These are phyloP conservation scores for Coleophoma cylindrospora DNA, from an alignment of 2,329 filamentous ascomycete genomes.

Conservation along the genomic window DNA sequence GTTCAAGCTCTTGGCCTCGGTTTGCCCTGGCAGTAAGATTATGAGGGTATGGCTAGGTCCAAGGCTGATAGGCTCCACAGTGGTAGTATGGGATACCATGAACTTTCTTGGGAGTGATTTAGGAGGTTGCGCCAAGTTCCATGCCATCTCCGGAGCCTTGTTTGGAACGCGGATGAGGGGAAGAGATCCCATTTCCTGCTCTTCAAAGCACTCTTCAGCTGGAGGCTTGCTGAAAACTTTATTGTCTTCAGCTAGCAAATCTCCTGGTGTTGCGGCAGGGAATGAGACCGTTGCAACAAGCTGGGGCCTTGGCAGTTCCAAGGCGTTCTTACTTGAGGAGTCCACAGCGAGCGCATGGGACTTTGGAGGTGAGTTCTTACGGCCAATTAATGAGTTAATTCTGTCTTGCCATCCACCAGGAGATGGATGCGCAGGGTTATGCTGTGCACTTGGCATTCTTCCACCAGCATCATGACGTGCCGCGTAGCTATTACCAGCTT, in stretches of 20 bases:
- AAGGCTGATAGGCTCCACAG: slow-evolving; percentile 37
- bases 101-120: slow-evolving; percentile 51
- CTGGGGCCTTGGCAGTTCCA: slow-evolving; percentile 48
- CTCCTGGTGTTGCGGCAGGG: slow-evolving; percentile 31
- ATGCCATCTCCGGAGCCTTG: slow-evolving; percentile 55
- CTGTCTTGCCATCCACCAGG: slow-evolving; percentile 69
- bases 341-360: slow-evolving; percentile 59
- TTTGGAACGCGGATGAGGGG: slow-evolving; percentile 65
- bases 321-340: slow-evolving; percentile 61
- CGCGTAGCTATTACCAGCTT: slow-evolving; percentile 5
- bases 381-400: slow-evolving; percentile 73
- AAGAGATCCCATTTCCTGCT: slow-evolving; percentile 75
- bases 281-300: slow-evolving; percentile 64
- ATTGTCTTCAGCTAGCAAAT: slow-evolving; percentile 32
- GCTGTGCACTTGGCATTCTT: slow-evolving; percentile 29
- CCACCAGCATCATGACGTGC: slow-evolving; percentile 29
- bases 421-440: slow-evolving; percentile 16
- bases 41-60: slow-evolving; percentile 30
- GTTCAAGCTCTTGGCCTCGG: slow-evolving; percentile 33
- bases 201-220: slow-evolving; percentile 76
- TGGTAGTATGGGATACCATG: slow-evolving; percentile 39
- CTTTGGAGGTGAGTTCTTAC: slow-evolving; percentile 52
- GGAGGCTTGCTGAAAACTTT: slow-evolving; percentile 59
- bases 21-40: slow-evolving; percentile 42
- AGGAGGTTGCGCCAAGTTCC: slow-evolving; percentile 50